A percentile compares a stretch with the other conserved stretches of the same genome.
These are phyloP conservation scores for Dispira simplex DNA, from an alignment of 192 early-diverging fungal genomes.

Conservation along the genomic window DNA sequence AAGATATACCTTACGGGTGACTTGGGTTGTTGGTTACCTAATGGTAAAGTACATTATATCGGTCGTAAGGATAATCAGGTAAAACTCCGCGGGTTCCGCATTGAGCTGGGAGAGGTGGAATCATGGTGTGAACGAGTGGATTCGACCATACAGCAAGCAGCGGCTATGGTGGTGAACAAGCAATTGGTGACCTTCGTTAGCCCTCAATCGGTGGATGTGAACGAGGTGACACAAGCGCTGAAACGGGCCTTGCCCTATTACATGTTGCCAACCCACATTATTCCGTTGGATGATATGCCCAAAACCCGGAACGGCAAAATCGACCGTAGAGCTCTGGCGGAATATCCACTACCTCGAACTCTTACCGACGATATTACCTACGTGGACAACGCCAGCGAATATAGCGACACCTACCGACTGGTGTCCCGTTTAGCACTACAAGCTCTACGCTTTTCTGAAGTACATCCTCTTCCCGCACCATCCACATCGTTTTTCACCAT, in stretches of 20 bases:
- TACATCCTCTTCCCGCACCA: too few species aligned
- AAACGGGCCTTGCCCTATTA: slow-evolving; percentile 36
- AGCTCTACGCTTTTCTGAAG: too few species aligned
- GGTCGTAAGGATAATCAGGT: slow-evolving; percentile 24
- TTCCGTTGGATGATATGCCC: not conserved
- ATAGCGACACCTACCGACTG: too few species aligned
- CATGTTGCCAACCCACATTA: slow-evolving; percentile 32
- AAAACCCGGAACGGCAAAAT: not conserved
- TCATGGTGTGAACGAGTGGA: slow-evolving; percentile 7
- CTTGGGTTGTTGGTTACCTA: slow-evolving; percentile 16
- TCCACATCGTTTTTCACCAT: not conserved
- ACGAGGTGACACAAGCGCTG: slow-evolving; percentile 28
- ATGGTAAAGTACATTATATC: slow-evolving; percentile 18
- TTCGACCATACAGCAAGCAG: slow-evolving; percentile 10
- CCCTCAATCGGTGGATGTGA: slow-evolving; percentile 12
- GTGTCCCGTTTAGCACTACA: too few species aligned
- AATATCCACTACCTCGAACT: too few species aligned
- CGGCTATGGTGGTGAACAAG: slow-evolving; percentile 27
- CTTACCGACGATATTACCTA: too few species aligned
- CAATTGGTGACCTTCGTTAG: slow-evolving; percentile 42
- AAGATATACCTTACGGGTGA: slow-evolving; percentile 23
- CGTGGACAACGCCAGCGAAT: too few species aligned
- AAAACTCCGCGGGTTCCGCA: slow-evolving; percentile 22
- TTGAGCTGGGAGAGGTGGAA: slow-evolving; percentile 21
- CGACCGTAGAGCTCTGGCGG: too few species aligned